Evolutionary conservation across 2,329 filamentous ascomycete species (phyloP), one percentile per base, ranked within the genome.

Genomic region (Teratosphaeria nubilosa): DNA sequence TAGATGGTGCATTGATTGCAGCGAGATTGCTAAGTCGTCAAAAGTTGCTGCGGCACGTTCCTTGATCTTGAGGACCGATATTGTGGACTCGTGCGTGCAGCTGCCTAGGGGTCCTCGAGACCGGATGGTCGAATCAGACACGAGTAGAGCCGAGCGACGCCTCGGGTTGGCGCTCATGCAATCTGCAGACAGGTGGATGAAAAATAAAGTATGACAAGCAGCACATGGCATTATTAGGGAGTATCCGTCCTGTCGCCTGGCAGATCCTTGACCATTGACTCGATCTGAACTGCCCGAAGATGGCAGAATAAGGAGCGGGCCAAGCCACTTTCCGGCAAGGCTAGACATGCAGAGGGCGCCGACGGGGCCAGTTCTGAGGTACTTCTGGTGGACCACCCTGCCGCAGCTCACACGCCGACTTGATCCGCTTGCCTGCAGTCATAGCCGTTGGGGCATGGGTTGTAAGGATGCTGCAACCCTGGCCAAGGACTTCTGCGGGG

Each of bases 261-360:
- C 58, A 58, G 60, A 63, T 63, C 63, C 60, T 63, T 59, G 62
- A 59, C 61, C 61, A 55, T 60, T 62, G 61, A 63, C 64, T 60
- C 65, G 61, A 65, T 63, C 61, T 55, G 59, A 58, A 62, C 34
- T 56, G 57, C 56, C 59, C 63, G 34, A 41, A 41, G 34, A 41
- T 41, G 34, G 63, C 25, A 62, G 59, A 63, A 50, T 11, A 54
- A 34, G 50, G 56, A 58, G 65, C 63, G 61, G 63, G 61, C 64
- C 58, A 61, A 59, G 62, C 64, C 54, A 30, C 64, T 62, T 67
- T 64, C n/a, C 60, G 56, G 61, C 66, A 67, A 63, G 66, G 66
- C 66, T 68, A 69, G 65, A 68, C 62, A 67, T 63, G 64, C 66
- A 65, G 64, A 64, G 65, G 65, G 61, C 60, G 63, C 62, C 64